phyloP scores from a whole-genome alignment of 2,329 filamentous ascomycete species.

The Dothistroma pini region DNA sequence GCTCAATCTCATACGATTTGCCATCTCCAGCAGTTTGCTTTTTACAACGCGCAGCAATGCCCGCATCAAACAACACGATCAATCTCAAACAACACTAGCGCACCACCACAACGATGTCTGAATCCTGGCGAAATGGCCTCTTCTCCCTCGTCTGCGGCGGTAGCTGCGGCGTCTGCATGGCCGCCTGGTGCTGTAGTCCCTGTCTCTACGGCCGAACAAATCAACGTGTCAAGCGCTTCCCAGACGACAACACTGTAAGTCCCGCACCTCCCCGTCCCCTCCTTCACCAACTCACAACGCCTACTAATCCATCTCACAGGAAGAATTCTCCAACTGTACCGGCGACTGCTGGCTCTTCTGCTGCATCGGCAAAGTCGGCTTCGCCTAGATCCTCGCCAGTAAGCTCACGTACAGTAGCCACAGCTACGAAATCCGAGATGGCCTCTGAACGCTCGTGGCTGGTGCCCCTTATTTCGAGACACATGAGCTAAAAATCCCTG shows the following conservation, averaged over 20 bases:
- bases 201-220: conserved; percentile 20
- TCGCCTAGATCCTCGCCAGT: conserved; percentile 12
- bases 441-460: too few species aligned
- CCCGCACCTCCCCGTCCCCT: neutral
- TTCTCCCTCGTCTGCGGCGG: conserved; percentile 22
- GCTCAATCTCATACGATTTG: neutral
- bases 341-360: conserved; percentile 14
- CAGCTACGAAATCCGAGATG: too few species aligned
- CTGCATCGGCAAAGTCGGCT: neutral
- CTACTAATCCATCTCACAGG: conserved; percentile 13
- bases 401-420: too few species aligned
- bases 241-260: conserved; percentile 8
- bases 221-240: conserved; percentile 3
- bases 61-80: neutral
- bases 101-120: neutral
- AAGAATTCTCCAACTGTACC: conserved; percentile 9
- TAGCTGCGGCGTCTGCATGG: conserved; percentile 18
- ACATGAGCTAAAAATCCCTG: too few species aligned
- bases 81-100: neutral
- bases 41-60: neutral
- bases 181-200: conserved; percentile 17
- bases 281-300: neutral
- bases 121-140: conserved; percentile 20
- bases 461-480: too few species aligned
- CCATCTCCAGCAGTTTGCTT: neutral